phyloP scores from a whole-genome alignment of 352 stramenopile genomes.

The Globisporangium acanthophoron region DNA sequence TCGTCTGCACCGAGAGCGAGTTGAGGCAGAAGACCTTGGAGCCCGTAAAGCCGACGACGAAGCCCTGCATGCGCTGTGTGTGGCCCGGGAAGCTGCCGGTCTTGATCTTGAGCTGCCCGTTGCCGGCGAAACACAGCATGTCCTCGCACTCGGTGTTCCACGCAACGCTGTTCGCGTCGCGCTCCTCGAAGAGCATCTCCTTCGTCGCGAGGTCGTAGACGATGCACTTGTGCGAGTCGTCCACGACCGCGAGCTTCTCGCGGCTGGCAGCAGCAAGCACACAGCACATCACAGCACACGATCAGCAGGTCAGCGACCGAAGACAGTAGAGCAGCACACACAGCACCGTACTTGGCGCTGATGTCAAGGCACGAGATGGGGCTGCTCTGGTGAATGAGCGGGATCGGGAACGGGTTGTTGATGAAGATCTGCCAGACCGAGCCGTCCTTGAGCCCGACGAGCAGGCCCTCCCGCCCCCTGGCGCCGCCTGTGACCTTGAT shows the following conservation, averaged over 20 bases:
- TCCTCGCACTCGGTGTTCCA: slow-evolving; percentile 94
- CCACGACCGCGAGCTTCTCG: slow-evolving; percentile 89
- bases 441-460: slow-evolving; percentile 92
- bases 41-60: slow-evolving; percentile 90
- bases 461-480: slow-evolving; percentile 81
- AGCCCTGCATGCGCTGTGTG: slow-evolving; percentile 87
- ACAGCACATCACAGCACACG: neutral
- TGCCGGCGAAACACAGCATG: slow-evolving; percentile 92
- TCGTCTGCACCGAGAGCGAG: slow-evolving; percentile 77
- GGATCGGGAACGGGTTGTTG: slow-evolving; percentile 93
- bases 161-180: slow-evolving; percentile 83
- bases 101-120: slow-evolving; percentile 88
- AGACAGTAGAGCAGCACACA: neutral
- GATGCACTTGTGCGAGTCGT: slow-evolving; percentile 85
- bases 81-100: slow-evolving; percentile 87
- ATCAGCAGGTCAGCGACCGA: neutral
- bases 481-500: slow-evolving; percentile 91
- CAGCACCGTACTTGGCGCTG: slow-evolving; percentile 64
- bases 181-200: slow-evolving; percentile 85
- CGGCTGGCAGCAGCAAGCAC: slow-evolving; percentile 28
- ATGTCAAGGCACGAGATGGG: slow-evolving; percentile 89
- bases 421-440: slow-evolving; percentile 91
- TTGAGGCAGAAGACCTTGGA: slow-evolving; percentile 92
- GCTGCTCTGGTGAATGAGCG: slow-evolving; percentile 84
- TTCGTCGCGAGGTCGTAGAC: slow-evolving; percentile 91